A percentile compares a stretch with the other conserved stretches of the same genome.
Conservation (phyloP, 1,284 basidiomycete species). For the Malassezia sympodialis region DNA sequence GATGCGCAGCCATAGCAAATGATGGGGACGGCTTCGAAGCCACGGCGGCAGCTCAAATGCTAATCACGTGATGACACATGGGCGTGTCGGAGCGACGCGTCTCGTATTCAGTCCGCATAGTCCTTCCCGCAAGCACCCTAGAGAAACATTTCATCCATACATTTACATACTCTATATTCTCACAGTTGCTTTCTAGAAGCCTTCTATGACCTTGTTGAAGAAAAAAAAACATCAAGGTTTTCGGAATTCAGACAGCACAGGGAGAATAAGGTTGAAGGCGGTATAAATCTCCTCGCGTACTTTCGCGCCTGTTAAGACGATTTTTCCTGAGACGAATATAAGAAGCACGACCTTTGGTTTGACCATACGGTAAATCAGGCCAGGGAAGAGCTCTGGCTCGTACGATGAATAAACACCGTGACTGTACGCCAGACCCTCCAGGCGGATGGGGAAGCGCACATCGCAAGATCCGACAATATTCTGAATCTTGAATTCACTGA, state of each 20-base stretch:
- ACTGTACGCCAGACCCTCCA: slow-evolving; percentile 93
- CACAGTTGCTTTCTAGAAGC: neutral
- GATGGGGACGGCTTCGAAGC: neutral
- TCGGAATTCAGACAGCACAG: slow-evolving; percentile 51
- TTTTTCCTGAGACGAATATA: slow-evolving; percentile 98
- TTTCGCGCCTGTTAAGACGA: slow-evolving; percentile 97
- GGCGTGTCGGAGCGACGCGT: neutral
- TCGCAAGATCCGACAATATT: slow-evolving; percentile 95
- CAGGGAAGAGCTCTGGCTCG: slow-evolving; percentile 97
- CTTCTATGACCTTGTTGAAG: neutral
- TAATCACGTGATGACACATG: neutral
- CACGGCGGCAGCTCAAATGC: neutral
- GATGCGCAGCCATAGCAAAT: slow-evolving; percentile 5
- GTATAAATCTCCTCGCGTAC: slow-evolving; percentile 98
- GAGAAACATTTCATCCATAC: neutral
- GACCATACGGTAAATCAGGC: slow-evolving; percentile 98
- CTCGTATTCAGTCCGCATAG: too few species aligned
- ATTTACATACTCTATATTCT: neutral
- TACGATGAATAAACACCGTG: slow-evolving; percentile 98
- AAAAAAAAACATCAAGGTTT: slow-evolving; percentile 25
- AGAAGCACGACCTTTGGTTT: slow-evolving; percentile 97
- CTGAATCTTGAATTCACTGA: slow-evolving; percentile 99
- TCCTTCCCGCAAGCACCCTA: neutral
- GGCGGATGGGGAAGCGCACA: slow-evolving; percentile 96
- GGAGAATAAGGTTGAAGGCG: slow-evolving; percentile 96